Evolutionary conservation across 2,329 filamentous ascomycete species (phyloP).

Genomic region (Camillea tinctor): DNA sequence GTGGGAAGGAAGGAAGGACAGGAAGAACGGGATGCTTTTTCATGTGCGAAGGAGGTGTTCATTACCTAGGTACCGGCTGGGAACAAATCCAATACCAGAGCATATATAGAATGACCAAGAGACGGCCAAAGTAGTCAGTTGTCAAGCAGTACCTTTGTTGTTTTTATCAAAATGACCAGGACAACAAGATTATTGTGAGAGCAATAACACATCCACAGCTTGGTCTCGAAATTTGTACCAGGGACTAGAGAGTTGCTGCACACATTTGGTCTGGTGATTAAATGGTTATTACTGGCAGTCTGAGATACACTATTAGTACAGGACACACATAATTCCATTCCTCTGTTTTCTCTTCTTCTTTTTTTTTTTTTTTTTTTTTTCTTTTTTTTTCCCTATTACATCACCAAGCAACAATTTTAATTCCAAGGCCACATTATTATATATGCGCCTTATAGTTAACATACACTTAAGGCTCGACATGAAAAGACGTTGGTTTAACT

Average conservation of each 20-base stretch:
- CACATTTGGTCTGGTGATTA: not conserved
- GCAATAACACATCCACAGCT: not conserved
- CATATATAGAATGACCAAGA: not conserved
- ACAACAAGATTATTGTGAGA: not conserved
- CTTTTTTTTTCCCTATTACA: no score
- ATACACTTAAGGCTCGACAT: no score
- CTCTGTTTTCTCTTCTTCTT: no score
- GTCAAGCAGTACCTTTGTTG: not conserved
- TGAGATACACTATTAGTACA: not conserved
- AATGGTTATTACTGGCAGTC: not conserved
- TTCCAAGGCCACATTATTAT: no score
- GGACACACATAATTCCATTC: no score
- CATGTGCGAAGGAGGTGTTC: not conserved
- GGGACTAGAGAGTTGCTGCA: not conserved
- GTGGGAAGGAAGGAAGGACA: not conserved
- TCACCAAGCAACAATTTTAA: no score
- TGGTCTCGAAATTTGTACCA: not conserved
- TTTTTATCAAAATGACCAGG: not conserved
- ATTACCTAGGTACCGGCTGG: not conserved
- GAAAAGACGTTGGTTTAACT: no score
- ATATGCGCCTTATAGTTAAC: no score
- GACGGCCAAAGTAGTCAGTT: not conserved
- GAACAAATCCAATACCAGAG: not conserved
- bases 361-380: no score
- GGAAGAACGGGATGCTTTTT: not conserved